Base-by-base conservation (phyloP, 805 yeast species). In the Candida wancherniae region DNA sequence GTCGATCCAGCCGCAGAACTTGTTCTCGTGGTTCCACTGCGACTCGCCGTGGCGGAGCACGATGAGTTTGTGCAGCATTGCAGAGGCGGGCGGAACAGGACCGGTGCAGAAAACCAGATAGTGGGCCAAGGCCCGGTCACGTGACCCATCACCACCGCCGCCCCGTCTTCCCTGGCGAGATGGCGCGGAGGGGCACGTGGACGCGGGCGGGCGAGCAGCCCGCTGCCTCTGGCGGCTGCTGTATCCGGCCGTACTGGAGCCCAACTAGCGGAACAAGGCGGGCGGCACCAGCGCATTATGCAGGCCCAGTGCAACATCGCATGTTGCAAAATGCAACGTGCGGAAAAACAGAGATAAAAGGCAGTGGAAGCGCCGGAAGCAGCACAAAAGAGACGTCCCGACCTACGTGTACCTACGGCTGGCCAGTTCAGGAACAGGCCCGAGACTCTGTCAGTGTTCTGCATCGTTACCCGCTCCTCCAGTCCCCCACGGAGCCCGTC, bases 1-100 rank as follows among this genome's bases (percentile, higher is more conserved):
- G 36, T 65, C 71, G 15, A 65, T 58, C 71, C 71, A 65, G 9
- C 71, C 71, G 32, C 70, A 61, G 42, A 65, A 65, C 40, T 54
- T 58, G 44, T 61, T 63, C 28, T 58, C 67, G 28, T 63, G 61
- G 37, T 65, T 65, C 61, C 68, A 60, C 43, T 58, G 58, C 6
- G 64, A 56, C 37, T 64, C 69, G 24, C 71, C 71, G 42, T 65
- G 71, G 40, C 71, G 63, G 22, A 65, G 57, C 4, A 65, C 60
- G 11, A 65, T 58, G 26, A 65, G 52, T 36, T 59, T 59, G 40
- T 58, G 64, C 6, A 42, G 36, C 42, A 39, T 44, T 20, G 8
- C 17, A 13, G 24, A 9, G 19, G 24, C 9, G 19, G 15, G 14
- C 9, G 14, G n/a, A n/a, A n/a, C n/a, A n/a, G n/a, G n/a, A n/a